Evolutionary conservation across 2,329 filamentous ascomycete genomes (phyloP), one percentile per base, ranked within the genome.

Genomic region (Botryosphaeria dothidea): DNA sequence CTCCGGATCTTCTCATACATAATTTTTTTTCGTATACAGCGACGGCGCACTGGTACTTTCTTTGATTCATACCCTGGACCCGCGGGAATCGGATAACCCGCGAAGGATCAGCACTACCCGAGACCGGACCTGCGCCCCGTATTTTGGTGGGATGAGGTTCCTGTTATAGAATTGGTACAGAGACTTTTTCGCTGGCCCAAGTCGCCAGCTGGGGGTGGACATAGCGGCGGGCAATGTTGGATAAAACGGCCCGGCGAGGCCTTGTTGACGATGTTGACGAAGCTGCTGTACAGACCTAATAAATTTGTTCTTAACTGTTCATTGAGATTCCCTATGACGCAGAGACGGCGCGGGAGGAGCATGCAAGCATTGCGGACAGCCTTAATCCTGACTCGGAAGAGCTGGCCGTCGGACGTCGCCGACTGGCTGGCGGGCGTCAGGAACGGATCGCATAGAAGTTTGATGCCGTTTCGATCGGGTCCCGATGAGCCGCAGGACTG

Each of bases 21-120:
- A 60, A 57, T 41, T 21, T 46, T 45, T n/a, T 58, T 41, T 46
- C 41, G 27, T 60, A 48, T 23, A 60, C 38, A 60, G 56, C 41
- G 56, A 60, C 3, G 56, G 56, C 56, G 56, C 27, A 46, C 56
- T 48, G 56, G 56, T 17, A 27, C 29, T 60, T 58, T 31, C 11
- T 60, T 48, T 46, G 41, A 60, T 60, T 60, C 56, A 60, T 60
- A 60, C 56, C 56, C 56, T 27, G 23, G 19, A 36, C 27, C 27
- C 9, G 29, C 49, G 49, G 49, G 34, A 9, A 21, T 52, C 27
- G 49, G 49, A 34, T 34, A 34, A 46, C 38, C 38, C 11, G 56
- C 25, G 38, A 27, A 27, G 31, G 52, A 58, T 31, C 38, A 58
- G 23, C 27, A 25, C 38, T 17, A 46, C 23, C n/a, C 17, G 31